phyloP scores from a whole-genome alignment of 2,329 filamentous ascomycete genomes.

The Lachnellula willkommii region DNA sequence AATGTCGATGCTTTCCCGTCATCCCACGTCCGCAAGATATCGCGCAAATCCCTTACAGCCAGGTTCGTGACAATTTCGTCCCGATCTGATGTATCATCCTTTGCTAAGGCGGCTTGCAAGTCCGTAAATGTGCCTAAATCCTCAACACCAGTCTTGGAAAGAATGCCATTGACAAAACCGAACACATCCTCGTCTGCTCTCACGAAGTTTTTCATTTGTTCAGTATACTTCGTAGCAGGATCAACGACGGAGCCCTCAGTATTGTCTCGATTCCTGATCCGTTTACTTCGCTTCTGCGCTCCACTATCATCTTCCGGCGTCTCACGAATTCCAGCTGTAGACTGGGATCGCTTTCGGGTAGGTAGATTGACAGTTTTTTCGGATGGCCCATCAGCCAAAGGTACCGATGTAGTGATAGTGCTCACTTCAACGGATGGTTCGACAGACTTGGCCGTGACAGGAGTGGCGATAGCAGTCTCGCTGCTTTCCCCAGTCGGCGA shows the following conservation, averaged over 20 bases:
- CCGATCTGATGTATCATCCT: constrained; percentile 12
- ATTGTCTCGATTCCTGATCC: constrained; percentile 56
- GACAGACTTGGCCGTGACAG: constrained; percentile 14
- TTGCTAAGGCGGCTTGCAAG: constrained; percentile 23
- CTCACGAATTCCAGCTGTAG: constrained; percentile 53
- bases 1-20: constrained; percentile 34
- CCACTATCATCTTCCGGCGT: constrained; percentile 51
- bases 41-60: constrained; percentile 33
- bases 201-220: constrained; percentile 42
- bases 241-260: constrained; percentile 46
- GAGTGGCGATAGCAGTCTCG: constrained; percentile 14
- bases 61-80: constrained; percentile 22
- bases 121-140: constrained; percentile 28
- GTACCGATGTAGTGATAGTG: constrained; percentile 20
- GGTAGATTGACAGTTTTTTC: constrained; percentile 18
- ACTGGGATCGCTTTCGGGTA: constrained; percentile 58
- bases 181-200: constrained; percentile 30
- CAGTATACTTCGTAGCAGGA: constrained; percentile 46
- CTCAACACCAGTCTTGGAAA: constrained; percentile 27
- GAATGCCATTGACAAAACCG: constrained; percentile 23
- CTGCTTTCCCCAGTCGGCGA: constrained; percentile 20
- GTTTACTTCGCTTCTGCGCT: constrained; percentile 59
- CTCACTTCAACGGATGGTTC: constrained; percentile 15
- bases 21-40: constrained; percentile 35
- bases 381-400: constrained; percentile 17